Base-by-base conservation (phyloP, 306 rosid genomes). In the Glycine tomentella region DNA sequence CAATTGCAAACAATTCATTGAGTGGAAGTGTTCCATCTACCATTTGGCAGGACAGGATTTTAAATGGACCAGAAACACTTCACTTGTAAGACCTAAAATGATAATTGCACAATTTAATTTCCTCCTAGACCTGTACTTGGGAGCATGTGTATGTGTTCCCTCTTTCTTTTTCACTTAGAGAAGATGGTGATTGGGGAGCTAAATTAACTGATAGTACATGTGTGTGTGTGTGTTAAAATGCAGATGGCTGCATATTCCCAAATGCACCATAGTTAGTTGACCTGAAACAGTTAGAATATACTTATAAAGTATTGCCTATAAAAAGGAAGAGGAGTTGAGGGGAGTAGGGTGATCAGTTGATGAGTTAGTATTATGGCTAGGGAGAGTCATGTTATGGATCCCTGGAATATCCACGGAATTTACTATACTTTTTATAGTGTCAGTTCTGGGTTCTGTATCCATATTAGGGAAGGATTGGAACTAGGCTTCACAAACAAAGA, bases 1-100 rank as follows among this genome's bases (percentile, higher is more conserved):
- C 94, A 50, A 68, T 95, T 84, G 93, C 93, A 52, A 90, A 87
- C 89, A 95, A 95, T 80, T 77, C 78, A 70, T 72, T 95, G 84
- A 88, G 51, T 53, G 98, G 97, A 56, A 78, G 79, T 78, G 79
- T 95, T 81, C 72, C 95, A 72, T 90, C 98, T 62, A 8, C 59
- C 65, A 90, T 91, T 86, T 95, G 99, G 99, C 85, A 82, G 82
- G 81, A 84, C 65, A 87, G 75, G 86, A 82, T 46, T 71, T 81
- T 69, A 71, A 91, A 84, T 62, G 64, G 66, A 65, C 67, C 76
- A 15, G 88, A 77, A 50, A 77, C 2, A 7, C 91, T 89, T 66
- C 40, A 17, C 74, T 46, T 95, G 99, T 95, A 91, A 95, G 97
- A 69, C 49, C 10, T 58, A 56, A 59, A 79, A 17, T 36, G 57